Evolutionary conservation across 2,329 filamentous ascomycete species (phyloP).

Genomic region (Magnaporthiopsis poae): DNA sequence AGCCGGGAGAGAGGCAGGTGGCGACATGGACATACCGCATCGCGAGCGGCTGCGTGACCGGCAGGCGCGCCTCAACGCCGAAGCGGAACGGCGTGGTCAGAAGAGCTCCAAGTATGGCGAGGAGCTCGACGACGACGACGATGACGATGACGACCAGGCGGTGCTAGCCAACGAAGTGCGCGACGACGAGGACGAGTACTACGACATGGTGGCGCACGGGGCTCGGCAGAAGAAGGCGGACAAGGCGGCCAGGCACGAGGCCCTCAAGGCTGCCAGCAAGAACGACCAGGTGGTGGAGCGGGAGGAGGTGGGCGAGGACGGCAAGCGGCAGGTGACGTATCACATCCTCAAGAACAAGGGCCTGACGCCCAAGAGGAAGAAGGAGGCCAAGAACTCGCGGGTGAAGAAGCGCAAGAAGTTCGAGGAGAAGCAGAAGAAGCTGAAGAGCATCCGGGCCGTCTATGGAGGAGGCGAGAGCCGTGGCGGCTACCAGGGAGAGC

Average conservation of each 20-base stretch:
- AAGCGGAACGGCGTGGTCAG: conserved; percentile 74
- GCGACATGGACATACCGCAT: conserved; percentile 76
- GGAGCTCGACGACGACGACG: conserved; percentile 43
- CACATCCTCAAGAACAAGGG: conserved; percentile 97
- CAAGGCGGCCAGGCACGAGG: conserved; percentile 49
- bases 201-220: conserved; percentile 70
- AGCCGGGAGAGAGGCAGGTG: conserved; percentile 63
- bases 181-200: conserved; percentile 62
- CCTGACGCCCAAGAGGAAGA: conserved; percentile 69
- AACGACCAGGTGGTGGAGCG: conserved; percentile 53
- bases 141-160: conserved; percentile 50
- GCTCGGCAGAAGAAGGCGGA: conserved; percentile 65
- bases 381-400: conserved; percentile 86
- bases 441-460: conserved; percentile 72
- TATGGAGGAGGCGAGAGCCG: conserved; percentile 79
- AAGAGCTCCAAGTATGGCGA: conserved; percentile 53
- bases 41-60: conserved; percentile 80
- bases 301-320: conserved; percentile 66
- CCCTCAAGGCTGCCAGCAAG: conserved; percentile 51
- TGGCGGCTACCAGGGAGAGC: conserved; percentile 81
- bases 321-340: conserved; percentile 87
- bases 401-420: conserved; percentile 98
- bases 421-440: conserved; percentile 92
- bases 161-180: conserved; percentile 32
- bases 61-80: conserved; percentile 75